A percentile compares a stretch with the other conserved stretches of the same genome.
Evolutionary conservation across 2,329 filamentous ascomycete species (phyloP).

Genomic region (Beauveria bassiana): DNA sequence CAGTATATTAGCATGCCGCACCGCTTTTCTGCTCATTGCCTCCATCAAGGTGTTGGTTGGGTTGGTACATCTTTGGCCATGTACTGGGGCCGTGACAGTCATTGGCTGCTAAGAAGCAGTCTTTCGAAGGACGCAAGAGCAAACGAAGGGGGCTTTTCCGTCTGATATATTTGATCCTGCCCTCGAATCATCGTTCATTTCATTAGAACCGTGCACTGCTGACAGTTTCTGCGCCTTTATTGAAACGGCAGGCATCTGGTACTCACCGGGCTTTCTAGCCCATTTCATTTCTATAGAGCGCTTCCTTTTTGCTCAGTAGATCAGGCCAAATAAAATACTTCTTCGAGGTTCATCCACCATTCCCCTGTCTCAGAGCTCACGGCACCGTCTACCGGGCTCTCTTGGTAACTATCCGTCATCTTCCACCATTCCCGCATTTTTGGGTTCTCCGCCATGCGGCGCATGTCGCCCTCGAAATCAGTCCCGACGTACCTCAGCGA

Average conservation of each 20-base stretch:
- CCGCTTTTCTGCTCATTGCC: neutral
- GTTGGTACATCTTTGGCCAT: neutral
- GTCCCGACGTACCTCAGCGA: slow-evolving; percentile 73
- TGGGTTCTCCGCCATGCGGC: slow-evolving; percentile 62
- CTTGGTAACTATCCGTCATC: slow-evolving; percentile 73
- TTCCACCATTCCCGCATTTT: slow-evolving; percentile 73
- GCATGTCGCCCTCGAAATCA: slow-evolving; percentile 68
- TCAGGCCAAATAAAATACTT: slow-evolving; percentile 56
- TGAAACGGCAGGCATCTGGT: neutral
- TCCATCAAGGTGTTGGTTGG: neutral
- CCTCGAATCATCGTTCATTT: neutral
- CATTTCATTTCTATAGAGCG: neutral
- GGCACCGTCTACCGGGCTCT: slow-evolving; percentile 52
- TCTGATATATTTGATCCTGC: no score
- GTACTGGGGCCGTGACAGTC: no score
- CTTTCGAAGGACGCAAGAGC: neutral
- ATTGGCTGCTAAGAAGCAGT: neutral
- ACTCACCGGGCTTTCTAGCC: no score
- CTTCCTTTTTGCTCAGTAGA: neutral
- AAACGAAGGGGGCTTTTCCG: neutral
- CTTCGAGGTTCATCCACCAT: slow-evolving; percentile 64
- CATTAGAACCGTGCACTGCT: neutral
- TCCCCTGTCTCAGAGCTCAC: slow-evolving; percentile 50
- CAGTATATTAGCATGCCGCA: no score
- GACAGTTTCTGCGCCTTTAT: neutral